Evolutionary conservation across 805 yeast species (phyloP).

Genomic region (Wickerhamiella cacticola): DNA sequence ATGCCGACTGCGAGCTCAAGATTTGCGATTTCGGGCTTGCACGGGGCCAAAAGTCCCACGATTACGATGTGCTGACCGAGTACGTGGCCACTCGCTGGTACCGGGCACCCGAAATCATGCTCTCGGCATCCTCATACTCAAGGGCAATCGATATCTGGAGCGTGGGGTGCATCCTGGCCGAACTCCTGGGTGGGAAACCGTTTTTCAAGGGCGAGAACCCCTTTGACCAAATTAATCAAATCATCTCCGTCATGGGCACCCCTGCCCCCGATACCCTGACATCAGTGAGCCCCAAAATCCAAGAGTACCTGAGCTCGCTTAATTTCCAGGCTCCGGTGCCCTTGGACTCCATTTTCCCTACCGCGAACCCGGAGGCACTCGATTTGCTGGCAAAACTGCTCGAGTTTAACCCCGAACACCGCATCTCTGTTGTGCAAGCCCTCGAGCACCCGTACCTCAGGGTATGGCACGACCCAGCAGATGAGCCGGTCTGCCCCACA

Average conservation of each 20-base stretch:
- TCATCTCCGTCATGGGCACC: constrained; percentile 77
- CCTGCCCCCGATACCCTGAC: constrained; percentile 60
- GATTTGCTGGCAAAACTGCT: constrained; percentile 58
- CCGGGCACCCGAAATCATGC: constrained; percentile 95
- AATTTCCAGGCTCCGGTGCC: constrained; percentile 59
- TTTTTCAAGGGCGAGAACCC: constrained; percentile 91
- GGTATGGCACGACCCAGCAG: constrained; percentile 88
- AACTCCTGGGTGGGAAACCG: constrained; percentile 74
- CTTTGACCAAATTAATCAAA: constrained; percentile 76
- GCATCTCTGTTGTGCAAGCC: constrained; percentile 78
- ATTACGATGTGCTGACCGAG: constrained; percentile 63
- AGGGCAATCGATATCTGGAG: constrained; percentile 96
- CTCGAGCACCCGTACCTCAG: constrained; percentile 72
- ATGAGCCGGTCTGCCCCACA: constrained; percentile 83
- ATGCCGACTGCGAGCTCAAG: constrained; percentile 87
- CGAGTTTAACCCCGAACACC: constrained; percentile 67
- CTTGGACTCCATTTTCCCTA: constrained; percentile 37
- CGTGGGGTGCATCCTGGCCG: constrained; percentile 91
- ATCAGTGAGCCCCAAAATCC: constrained; percentile 67
- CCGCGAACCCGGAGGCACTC: constrained; percentile 54
- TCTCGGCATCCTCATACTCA: constrained; percentile 84
- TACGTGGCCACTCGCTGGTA: constrained; percentile 98
- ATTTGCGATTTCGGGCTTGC: constrained; percentile 94
- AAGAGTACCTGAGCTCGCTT: constrained; percentile 71
- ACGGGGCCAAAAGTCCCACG: constrained; percentile 36